Base-by-base conservation (phyloP, 805 yeast genomes). In the Barnettozyma wickerhamii region DNA sequence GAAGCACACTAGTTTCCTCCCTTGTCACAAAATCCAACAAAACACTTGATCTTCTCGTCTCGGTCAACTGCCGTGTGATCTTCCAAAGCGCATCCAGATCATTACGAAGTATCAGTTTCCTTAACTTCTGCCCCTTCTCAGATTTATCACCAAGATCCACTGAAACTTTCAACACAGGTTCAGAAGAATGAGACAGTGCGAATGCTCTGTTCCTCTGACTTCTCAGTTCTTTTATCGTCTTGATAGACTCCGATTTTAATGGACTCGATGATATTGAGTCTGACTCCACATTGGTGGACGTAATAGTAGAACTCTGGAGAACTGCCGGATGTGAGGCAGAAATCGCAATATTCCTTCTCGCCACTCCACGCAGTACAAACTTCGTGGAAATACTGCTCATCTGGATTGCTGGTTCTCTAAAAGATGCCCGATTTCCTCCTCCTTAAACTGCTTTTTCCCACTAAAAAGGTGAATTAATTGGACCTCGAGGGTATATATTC, bases 1-100 rank as follows among this genome's bases (percentile, higher is more conserved):
- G 13, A 9, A 45, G 17, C 4, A 45, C 9, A 3, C 33, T 38
- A 5, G 38, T 24, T 26, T 45, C 48, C 14, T 35, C 30, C n/a
- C 40, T 40, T 10, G 33, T 30, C 6, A 45, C 19, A 10, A 37
- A 29, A 10, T 36, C 17, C 3, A 21, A n/a, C 4, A 45, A 20
- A 6, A 31, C 15, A 5, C 17, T 14, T 6, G 19, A 17, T 7
- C 27, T 24, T 12, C 19, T 30, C 13, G 27, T 10, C 9, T 30
- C 17, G 7, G 40, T 29, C 13, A 35, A 19, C 12, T 29, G 13
- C 5, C 13, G 15, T 6, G 33, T 9, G n/a, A 40, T 4, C 4
- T 23, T 30, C 41, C 40, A 37, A n/a, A 43, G 10, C 20, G 27
- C 24, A 9, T 33, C 35, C 4, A 23, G n/a, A 26, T 40, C 30